Conservation (phyloP, 371 early-diverging fungal genomes). For the Saksenaea vasiformis region DNA sequence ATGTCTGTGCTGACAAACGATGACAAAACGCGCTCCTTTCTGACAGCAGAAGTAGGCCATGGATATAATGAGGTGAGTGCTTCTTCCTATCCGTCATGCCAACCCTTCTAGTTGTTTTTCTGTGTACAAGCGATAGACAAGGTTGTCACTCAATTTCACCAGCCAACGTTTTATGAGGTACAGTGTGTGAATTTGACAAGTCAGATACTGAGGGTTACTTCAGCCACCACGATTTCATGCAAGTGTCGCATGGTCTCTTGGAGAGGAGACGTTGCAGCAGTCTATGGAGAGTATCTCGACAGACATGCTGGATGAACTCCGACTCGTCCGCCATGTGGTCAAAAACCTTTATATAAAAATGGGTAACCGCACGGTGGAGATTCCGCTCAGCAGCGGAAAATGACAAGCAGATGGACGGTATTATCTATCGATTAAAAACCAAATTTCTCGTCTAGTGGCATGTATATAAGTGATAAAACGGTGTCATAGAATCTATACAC, state of each 20-base stretch:
- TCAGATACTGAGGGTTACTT: not conserved
- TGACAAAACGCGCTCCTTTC: constrained; percentile 43
- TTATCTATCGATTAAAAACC: no score
- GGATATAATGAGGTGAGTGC: constrained; percentile 44
- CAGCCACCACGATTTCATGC: constrained; percentile 53
- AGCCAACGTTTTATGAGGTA: constrained; percentile 37
- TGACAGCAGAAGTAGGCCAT: constrained; percentile 43
- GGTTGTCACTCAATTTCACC: constrained; percentile 21
- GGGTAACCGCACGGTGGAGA: constrained; percentile 30
- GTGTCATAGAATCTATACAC: no score
- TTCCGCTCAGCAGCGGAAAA: not conserved
- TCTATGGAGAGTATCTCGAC: constrained; percentile 20
- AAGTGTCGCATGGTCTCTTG: constrained; percentile 44
- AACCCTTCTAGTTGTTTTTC: constrained; percentile 14
- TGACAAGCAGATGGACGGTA: no score
- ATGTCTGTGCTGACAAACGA: constrained; percentile 40
- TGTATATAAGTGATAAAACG: no score
- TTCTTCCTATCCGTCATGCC: not conserved
- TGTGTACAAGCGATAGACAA: constrained; percentile 28
- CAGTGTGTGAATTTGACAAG: not conserved
- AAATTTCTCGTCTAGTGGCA: no score
- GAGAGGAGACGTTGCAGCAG: constrained; percentile 9
- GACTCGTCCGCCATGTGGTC: constrained; percentile 4
- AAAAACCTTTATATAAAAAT: constrained; percentile 30
- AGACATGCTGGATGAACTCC: constrained; percentile 12